Base-by-base conservation (phyloP, 441 rosid genomes). In the Brassica balearica region DNA sequence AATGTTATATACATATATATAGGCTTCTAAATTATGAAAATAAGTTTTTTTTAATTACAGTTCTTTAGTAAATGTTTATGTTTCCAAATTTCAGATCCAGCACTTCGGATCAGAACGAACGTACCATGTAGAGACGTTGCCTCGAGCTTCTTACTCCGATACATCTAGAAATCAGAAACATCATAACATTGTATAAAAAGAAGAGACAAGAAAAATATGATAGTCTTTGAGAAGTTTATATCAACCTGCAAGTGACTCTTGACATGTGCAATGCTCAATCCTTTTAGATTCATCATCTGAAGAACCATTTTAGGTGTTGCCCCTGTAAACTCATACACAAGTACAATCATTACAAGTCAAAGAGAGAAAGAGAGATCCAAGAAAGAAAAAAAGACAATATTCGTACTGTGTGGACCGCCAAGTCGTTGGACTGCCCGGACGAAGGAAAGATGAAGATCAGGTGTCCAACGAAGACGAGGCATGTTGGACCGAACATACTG, bases 281-380 rank as follows among this genome's bases (percentile, higher is more conserved):
- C 95, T 75, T 81, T 83, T 14, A 90, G 82, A 82, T 88, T 90
- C 92, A 88, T 90, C 83, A 88, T 76, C 60, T 88, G 89, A 77
- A 90, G 95, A 82, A 90, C 95, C 76, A 88, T 59, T 77, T 90
- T 90, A 1, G 95, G 92, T 14, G 95, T 90, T 15, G 92, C 95
- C 83, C 85, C 92, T 88, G 58, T 41, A 48, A 55, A 68, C 6
- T 0, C 76, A 80, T 3, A 66, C 36, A 67, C 56, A 22, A 27
- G n/a, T 3, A 69, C 41, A 65, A 55, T 58, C 71, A 53, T 27
- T 6, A 68, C 25, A 72, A 63, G 20, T 17, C 46, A 51, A 1
- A 14, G 19, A 51, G 69, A 60, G 4, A 23, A 2, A 41, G 8
- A 20, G 1, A 12, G 11, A 15, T 10, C 12, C 59, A 53, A 0